These are phyloP conservation scores for Exophiala bonariae DNA, from an alignment of 2,329 filamentous ascomycete genomes.

Conservation along the genomic window DNA sequence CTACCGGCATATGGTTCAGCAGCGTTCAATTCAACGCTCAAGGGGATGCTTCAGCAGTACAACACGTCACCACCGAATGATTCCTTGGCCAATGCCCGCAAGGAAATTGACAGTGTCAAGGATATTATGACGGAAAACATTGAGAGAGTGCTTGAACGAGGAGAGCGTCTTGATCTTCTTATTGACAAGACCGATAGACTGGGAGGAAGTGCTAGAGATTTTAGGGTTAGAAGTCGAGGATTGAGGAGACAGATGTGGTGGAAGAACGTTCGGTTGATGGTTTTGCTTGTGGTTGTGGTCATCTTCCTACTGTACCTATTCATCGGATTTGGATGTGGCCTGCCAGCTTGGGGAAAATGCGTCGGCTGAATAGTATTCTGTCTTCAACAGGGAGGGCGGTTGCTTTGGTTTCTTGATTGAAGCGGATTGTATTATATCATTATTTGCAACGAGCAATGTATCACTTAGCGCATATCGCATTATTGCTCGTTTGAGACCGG, in stretches of 20 bases:
- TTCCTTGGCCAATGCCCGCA: conserved; percentile 77
- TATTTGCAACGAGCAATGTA: too few species aligned
- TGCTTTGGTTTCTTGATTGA: too few species aligned
- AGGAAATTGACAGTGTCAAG: conserved; percentile 87
- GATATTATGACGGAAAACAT: conserved; percentile 97
- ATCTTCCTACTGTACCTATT: conserved; percentile 71
- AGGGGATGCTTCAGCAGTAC: conserved; percentile 77
- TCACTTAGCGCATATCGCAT: too few species aligned
- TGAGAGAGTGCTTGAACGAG: conserved; percentile 81
- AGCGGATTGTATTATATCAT: too few species aligned
- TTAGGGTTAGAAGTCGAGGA: conserved; percentile 80
- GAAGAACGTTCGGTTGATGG: conserved; percentile 98
- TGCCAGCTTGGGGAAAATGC: conserved; percentile 57
- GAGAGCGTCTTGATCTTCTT: conserved; percentile 88
- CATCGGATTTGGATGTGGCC: conserved; percentile 70
- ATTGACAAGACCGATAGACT: conserved; percentile 96
- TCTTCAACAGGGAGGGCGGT: neutral
- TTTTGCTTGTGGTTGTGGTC: conserved; percentile 68
- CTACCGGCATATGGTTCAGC: conserved; percentile 89
- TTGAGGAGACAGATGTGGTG: conserved; percentile 97
- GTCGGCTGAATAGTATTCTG: conserved; percentile 30
- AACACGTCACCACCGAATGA: conserved; percentile 78
- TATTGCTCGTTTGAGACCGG: too few species aligned
- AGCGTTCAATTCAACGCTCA: conserved; percentile 79
- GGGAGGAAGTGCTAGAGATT: conserved; percentile 85